Evolutionary conservation across 768 basidiomycete genomes (phyloP), one percentile per base, ranked within the genome.

Genomic region (Tulasnella sp.): DNA sequence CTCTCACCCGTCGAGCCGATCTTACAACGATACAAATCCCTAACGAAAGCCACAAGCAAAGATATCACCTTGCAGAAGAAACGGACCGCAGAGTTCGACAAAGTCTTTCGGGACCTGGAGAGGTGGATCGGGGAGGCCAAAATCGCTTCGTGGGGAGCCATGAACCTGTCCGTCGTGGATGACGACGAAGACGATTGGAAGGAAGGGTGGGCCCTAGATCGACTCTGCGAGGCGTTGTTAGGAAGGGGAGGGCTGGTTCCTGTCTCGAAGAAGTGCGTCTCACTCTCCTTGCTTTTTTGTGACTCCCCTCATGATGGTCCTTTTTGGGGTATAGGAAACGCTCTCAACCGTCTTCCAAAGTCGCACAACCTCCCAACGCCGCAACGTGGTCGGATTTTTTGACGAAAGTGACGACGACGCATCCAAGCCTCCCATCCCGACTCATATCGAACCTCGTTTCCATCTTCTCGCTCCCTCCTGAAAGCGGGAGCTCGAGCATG

Each of bases 221-320:
- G 84, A 46, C 83, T 99, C 2, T 91, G 90, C 76, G 89, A 91
- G 70, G 87, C 84, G 0, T 84, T 99, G 16, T 81, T 93, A 72
- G 90, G 90, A 77, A 89, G 88, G 79, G 95, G 95, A 13, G 89
- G 86, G 13, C 85, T 98, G 10, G 91, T 98, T 4, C 96, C 97
- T 10, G 80, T 92, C 2, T 92, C 94, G 0, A 93, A 91, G 85
- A 95, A 91, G 97, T 96, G 80, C 80, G 88, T 70, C 3, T 32
- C 18, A 39, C 39, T 20, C 0, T 77, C 5, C 10, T 10, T 77
- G n/a, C 42, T 78, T 77, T n/a, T 82, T 76, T 20, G 67, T 74
- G 42, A 42, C 39, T 29, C 57, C 15, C 57, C 16, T 35, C 20
- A n/a, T 16, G 15, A 35, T 26, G n/a, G n/a, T 55, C 48, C 9